Base-by-base conservation (phyloP, 2,329 filamentous ascomycete genomes). In the Basipetospora chlamydospora region DNA sequence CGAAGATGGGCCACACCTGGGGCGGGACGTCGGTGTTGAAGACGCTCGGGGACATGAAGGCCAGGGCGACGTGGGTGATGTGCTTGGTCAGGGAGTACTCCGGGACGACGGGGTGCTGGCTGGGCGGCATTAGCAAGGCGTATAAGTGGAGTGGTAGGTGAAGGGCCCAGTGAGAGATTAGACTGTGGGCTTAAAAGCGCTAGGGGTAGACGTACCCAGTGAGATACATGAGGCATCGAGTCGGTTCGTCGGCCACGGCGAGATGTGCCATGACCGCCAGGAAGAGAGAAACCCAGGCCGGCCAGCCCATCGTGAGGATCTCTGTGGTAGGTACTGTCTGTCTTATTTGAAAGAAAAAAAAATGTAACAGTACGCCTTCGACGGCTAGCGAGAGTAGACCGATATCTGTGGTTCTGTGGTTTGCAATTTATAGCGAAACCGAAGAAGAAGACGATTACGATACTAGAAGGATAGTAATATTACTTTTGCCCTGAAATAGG, bases 41-140 rank as follows among this genome's bases (percentile, higher is more conserved):
- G 13, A 54, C 43, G 9, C 59, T 55, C 0, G 72, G 67, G 11
- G 52, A 56, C 61, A 76, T 66, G 42, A 77, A 77, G 2, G 73
- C 72, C 13, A 77, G 50, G 9, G 65, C 60, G 9, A 76, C 65
- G 44, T 76, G 71, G 0, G 70, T 70, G n/a, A 76, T 58, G 13
- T 60, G 48, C 16, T 49, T 37, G 1, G 63, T 53, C 29, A 63
- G 52, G 3, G 54, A 41, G 6, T 48, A 34, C 2, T 52, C 25
- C 1, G 66, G 67, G 8, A 62, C 47, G 3, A 62, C 43, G 22
- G 58, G 52, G 44, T 70, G 67, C 42, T 70, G 66, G 3, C 66
- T 70, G 39, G 10, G 10, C 9, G n/a, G 13, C n/a, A 7, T n/a
- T 15, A 13, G 21, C 15, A 31, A 29, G 5, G 7, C 10, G 16